Evolutionary conservation across 1,284 basidiomycete genomes (phyloP).

Genomic region (Moniliophthora roreri): DNA sequence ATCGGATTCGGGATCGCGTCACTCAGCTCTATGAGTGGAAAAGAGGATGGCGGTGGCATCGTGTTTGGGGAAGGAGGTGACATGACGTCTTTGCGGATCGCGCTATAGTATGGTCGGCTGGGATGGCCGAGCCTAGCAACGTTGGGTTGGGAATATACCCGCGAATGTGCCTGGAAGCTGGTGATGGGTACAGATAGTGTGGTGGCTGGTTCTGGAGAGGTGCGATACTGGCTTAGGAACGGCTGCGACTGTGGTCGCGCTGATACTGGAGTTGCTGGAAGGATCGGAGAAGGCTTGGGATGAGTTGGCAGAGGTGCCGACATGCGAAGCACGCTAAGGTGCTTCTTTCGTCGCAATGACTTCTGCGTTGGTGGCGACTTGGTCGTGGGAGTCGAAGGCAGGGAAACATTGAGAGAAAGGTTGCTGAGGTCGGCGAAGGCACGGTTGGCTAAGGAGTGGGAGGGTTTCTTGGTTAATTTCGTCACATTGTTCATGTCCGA

Average conservation of each 20-base stretch:
- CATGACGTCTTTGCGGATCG: background rate
- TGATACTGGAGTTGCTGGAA: background rate
- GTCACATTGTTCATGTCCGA: background rate
- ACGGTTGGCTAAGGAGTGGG: background rate
- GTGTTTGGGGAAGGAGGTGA: background rate
- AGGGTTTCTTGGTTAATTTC: conserved; percentile 3
- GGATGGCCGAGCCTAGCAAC: background rate
- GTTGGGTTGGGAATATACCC: conserved; percentile 2
- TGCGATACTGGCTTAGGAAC: no score
- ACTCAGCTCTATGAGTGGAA: background rate
- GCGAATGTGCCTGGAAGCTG: background rate
- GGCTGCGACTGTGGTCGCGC: background rate
- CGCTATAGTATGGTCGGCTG: conserved; percentile 4
- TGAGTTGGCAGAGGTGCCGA: background rate
- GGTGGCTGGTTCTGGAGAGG: background rate
- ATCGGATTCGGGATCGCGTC: background rate
- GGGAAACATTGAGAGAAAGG: background rate
- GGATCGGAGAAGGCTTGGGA: background rate
- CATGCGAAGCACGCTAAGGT: background rate
- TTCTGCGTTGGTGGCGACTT: background rate
- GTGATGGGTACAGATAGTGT: conserved; percentile 1
- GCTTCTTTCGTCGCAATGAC: background rate
- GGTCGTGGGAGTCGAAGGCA: background rate
- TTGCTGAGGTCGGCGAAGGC: background rate
- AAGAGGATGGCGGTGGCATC: background rate